Conservation (phyloP, 805 yeast species). For the Yarrowia sp. region DNA sequence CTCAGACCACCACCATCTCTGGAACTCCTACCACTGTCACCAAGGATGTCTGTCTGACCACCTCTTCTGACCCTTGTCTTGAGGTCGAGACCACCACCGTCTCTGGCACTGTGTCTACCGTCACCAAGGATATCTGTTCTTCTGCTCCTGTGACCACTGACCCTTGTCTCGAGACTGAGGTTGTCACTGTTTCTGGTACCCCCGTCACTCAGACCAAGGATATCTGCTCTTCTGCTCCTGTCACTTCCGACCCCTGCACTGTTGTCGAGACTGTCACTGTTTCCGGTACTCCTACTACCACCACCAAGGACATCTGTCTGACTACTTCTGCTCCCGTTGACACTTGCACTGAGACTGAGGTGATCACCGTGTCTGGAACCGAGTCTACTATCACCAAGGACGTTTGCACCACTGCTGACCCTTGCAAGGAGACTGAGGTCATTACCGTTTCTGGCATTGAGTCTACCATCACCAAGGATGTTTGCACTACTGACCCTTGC, state of each 20-base stretch:
- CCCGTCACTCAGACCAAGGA: neutral
- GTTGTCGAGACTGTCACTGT: neutral
- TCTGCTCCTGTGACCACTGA: neutral
- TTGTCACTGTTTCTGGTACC: neutral
- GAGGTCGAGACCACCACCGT: neutral
- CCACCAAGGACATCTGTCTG: neutral
- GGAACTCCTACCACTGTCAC: neutral
- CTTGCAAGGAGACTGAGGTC: neutral
- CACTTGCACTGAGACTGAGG: neutral
- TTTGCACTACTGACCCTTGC: neutral
- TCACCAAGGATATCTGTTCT: neutral
- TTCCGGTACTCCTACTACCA: neutral
- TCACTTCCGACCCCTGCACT: neutral
- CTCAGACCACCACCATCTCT: neutral
- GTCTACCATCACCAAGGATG: neutral
- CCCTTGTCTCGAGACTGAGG: neutral
- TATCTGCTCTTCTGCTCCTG: neutral
- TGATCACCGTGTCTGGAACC: neutral
- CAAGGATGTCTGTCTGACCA: neutral
- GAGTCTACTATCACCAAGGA: neutral
- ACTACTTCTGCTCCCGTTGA: neutral
- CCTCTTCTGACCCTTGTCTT: neutral
- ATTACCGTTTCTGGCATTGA: neutral
- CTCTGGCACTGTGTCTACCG: neutral
- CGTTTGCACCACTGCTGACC: neutral